Evolutionary conservation across 345 rosid genomes (phyloP).

Genomic region (Brassica rapa): DNA sequence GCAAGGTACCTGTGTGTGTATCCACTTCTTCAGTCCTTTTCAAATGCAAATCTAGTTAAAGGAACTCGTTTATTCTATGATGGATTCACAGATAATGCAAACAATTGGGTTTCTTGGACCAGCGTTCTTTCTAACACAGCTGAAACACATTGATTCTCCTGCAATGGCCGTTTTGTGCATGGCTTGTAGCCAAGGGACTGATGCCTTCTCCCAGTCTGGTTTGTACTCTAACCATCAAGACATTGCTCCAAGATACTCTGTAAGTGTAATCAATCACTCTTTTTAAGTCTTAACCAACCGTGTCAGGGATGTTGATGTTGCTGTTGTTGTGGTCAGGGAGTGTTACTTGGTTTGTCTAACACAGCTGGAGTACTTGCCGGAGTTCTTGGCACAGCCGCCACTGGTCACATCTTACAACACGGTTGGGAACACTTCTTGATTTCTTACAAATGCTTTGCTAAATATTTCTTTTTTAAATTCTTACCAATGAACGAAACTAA

Average conservation of each 20-base stretch:
- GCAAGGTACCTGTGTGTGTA: slow-evolving; percentile 59
- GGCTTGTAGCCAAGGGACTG: slow-evolving; percentile 96
- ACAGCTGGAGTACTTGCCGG: slow-evolving; percentile 97
- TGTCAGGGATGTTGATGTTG: no score
- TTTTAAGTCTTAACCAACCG: background rate
- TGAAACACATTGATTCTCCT: slow-evolving; percentile 89
- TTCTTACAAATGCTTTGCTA: background rate
- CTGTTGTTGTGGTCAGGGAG: slow-evolving; percentile 55
- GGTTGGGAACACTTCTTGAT: slow-evolving; percentile 47
- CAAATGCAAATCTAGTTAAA: background rate
- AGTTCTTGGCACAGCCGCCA: slow-evolving; percentile 91
- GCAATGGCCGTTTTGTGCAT: slow-evolving; percentile 57
- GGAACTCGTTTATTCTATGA: background rate
- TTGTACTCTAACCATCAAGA: slow-evolving; percentile 95
- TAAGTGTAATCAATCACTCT: slow-evolving; percentile 42
- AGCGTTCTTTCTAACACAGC: slow-evolving; percentile 91
- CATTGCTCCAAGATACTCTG: slow-evolving; percentile 93
- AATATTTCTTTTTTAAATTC: no score
- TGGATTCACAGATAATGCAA: slow-evolving; percentile 88
- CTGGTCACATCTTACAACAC: slow-evolving; percentile 90
- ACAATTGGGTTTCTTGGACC: slow-evolving; percentile 95
- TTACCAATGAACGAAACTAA: background rate
- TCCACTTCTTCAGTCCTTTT: slow-evolving; percentile 16
- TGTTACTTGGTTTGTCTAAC: slow-evolving; percentile 87
- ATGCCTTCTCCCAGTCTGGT: slow-evolving; percentile 97